Evolutionary conservation across 495 filamentous ascomycete species (phyloP).

Genomic region (Evernia prunastri): DNA sequence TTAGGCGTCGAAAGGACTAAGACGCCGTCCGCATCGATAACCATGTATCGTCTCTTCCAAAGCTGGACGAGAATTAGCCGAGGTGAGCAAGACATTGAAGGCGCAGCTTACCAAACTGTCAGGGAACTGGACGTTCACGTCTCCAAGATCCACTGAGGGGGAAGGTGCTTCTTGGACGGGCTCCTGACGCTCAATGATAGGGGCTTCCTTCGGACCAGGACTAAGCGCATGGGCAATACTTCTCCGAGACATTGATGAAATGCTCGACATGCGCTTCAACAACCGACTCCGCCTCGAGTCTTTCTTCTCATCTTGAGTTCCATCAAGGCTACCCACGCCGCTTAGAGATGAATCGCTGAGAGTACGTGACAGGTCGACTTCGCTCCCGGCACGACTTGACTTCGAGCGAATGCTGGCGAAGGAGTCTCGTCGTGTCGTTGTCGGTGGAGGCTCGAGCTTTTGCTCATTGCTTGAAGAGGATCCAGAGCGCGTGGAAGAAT

Average conservation of each 20-base stretch:
- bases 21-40: conserved; percentile 69
- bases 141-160: conserved; percentile 61
- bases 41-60: conserved; percentile 83
- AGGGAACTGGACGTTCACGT: conserved; percentile 90
- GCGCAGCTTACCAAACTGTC: conserved; percentile 56
- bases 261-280: conserved; percentile 70
- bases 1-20: conserved; percentile 60
- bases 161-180: conserved; percentile 28
- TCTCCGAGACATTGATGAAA: conserved; percentile 56
- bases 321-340: conserved; percentile 34
- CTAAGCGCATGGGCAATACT: conserved; percentile 50
- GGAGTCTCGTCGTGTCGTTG: conserved; percentile 29
- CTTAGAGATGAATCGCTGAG: conserved; percentile 34
- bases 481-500: conserved; percentile 23
- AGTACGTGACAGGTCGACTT: conserved; percentile 36
- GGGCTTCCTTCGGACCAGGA: conserved; percentile 52
- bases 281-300: conserved; percentile 63
- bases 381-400: conserved; percentile 36
- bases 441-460: conserved; percentile 19
- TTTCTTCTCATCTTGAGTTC: conserved; percentile 50
- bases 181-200: conserved; percentile 29
- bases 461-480: conserved; percentile 25
- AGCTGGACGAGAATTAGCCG: conserved; percentile 36
- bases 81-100: not conserved
- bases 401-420: conserved; percentile 34